These are phyloP conservation scores for Torulaspora gathmanii DNA, from an alignment of 805 yeast species.

Conservation along the genomic window DNA sequence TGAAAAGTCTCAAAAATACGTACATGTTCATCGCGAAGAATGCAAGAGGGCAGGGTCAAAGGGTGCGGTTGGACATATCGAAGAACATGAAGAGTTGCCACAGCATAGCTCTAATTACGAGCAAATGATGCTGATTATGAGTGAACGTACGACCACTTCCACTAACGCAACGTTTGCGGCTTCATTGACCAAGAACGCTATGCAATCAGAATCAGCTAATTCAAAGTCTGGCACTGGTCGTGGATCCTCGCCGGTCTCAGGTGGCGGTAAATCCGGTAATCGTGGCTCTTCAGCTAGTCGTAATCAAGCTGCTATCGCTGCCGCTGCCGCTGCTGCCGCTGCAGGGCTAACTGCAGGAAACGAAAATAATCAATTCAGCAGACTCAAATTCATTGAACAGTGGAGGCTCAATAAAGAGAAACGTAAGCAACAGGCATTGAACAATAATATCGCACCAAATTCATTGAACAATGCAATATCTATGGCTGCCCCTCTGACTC, in stretches of 20 bases:
- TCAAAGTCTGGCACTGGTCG: slow-evolving; percentile 8
- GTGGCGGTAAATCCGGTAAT: slow-evolving; percentile 13
- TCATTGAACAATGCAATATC: slow-evolving; percentile 34
- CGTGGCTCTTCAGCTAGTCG: slow-evolving; percentile 32
- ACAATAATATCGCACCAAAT: slow-evolving; percentile 24
- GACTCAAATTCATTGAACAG: slow-evolving; percentile 84
- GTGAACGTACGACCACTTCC: slow-evolving; percentile 41
- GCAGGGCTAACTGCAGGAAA: slow-evolving; percentile 33
- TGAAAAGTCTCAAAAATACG: slow-evolving; percentile 31
- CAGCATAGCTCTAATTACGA: slow-evolving; percentile 85
- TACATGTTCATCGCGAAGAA: slow-evolving; percentile 41
- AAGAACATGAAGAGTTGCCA: slow-evolving; percentile 61
- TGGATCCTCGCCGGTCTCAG: slow-evolving; percentile 9
- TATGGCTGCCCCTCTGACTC: slow-evolving; percentile 29
- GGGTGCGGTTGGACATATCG: slow-evolving; percentile 42
- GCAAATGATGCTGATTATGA: slow-evolving; percentile 74
- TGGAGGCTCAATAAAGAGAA: slow-evolving; percentile 64
- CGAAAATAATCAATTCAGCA: slow-evolving; percentile 63
- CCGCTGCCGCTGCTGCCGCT: slow-evolving; percentile 40
- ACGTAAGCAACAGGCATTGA: slow-evolving; percentile 42
- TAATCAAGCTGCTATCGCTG: slow-evolving; percentile 35
- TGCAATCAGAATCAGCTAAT: slow-evolving; percentile 17
- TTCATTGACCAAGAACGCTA: slow-evolving; percentile 31
- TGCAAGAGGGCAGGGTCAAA: slow-evolving; percentile 36
- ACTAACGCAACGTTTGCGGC: slow-evolving; percentile 40